phyloP scores from a whole-genome alignment of 164 flowering plant species.

The Aristolochia californica region DNA sequence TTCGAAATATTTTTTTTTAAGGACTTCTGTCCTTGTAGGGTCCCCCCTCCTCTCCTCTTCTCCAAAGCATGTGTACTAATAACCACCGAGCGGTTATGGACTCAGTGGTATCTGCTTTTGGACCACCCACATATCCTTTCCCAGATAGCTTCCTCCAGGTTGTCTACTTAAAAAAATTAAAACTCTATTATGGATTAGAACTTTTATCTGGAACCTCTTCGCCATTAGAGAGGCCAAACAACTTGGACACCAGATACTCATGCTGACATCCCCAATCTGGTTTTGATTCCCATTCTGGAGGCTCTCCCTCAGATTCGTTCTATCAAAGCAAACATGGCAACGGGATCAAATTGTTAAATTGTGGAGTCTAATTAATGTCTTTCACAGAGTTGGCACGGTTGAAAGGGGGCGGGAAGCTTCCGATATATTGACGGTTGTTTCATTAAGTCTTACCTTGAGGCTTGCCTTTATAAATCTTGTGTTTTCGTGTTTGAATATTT shows the following conservation, averaged over 20 bases:
- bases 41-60: not conserved
- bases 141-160: not conserved
- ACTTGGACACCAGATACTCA: not conserved
- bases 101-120: conserved; percentile 4
- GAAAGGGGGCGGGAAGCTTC: no score
- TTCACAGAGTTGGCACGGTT: no score
- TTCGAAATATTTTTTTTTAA: not conserved
- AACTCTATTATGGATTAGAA: not conserved
- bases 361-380: no score
- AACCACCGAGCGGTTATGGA: conserved; percentile 15
- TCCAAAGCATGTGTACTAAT: conserved; percentile 12
- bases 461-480: no score
- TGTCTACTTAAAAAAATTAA: not conserved
- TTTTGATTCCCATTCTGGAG: not conserved
- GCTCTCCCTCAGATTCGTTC: not conserved
- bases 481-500: no score
- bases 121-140: conserved; percentile 3
- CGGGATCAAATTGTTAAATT: no score
- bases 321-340: no score
- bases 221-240: not conserved
- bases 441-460: no score
- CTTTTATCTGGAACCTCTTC: not conserved
- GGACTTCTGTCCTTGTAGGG: not conserved
- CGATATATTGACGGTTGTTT: no score
- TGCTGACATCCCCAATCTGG: not conserved